Conservation (phyloP, 2,329 filamentous ascomycete genomes). For the Ophiocordyceps sinensis region DNA sequence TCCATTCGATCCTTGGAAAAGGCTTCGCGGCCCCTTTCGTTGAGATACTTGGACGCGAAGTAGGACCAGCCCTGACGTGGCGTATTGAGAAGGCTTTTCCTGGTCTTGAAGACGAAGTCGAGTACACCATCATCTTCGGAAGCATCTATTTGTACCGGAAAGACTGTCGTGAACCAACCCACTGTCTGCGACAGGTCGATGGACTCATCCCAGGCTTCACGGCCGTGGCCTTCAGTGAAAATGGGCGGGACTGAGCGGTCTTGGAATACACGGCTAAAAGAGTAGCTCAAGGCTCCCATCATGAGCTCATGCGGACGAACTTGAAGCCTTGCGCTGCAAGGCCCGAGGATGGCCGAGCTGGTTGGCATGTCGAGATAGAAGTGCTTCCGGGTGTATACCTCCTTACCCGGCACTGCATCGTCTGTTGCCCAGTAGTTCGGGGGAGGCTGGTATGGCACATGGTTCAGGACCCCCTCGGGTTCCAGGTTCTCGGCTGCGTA, state of each 20-base stretch:
- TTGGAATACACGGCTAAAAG: conserved; percentile 13
- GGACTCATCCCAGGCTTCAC: conserved; percentile 15
- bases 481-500: neutral
- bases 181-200: conserved; percentile 18
- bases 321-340: conserved; percentile 9
- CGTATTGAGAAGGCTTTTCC: neutral
- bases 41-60: neutral
- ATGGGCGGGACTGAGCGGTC: conserved; percentile 14
- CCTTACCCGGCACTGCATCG: no score
- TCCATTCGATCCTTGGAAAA: neutral
- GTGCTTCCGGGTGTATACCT: neutral
- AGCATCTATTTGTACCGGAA: conserved; percentile 7
- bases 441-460: no score
- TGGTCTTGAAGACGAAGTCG: neutral
- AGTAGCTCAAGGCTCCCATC: conserved; percentile 12
- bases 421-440: no score
- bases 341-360: conserved; percentile 6
- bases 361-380: neutral
- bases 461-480: neutral
- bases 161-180: conserved; percentile 22
- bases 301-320: conserved; percentile 19
- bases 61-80: neutral
- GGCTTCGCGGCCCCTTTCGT: neutral
- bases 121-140: neutral
- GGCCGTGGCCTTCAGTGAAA: conserved; percentile 20